These are phyloP conservation scores for Meyerozyma athensensis DNA, from an alignment of 1,139 yeast genomes.

Conservation along the genomic window DNA sequence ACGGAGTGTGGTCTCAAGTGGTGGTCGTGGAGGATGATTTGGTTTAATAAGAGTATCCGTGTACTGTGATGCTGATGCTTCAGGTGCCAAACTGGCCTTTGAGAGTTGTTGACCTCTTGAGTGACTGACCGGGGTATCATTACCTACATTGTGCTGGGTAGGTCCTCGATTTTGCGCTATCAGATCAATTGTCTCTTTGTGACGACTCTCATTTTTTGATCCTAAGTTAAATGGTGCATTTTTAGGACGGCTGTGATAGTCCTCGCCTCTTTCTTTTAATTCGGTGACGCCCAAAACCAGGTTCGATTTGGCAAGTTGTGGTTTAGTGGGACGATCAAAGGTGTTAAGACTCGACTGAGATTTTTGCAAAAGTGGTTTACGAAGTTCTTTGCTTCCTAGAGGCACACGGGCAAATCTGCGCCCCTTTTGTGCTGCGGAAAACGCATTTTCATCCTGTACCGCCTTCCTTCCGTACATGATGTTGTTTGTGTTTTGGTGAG, in stretches of 20 bases:
- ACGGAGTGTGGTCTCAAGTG: background rate
- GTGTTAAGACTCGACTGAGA: constrained; percentile 1
- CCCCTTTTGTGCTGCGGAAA: background rate
- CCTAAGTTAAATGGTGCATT: no score
- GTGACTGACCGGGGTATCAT: no score
- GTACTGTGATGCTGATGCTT: background rate
- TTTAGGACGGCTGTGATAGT: background rate
- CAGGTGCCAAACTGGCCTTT: background rate
- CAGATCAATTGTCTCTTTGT: no score
- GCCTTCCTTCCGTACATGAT: constrained; percentile 1
- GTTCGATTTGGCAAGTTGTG: constrained; percentile 1
- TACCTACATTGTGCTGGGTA: no score
- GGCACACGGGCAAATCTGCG: constrained; percentile 1
- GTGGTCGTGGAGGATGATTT: background rate
- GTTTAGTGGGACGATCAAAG: background rate
- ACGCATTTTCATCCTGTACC: constrained; percentile 1
- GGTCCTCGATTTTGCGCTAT: no score
- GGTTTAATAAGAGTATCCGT: constrained; percentile 3
- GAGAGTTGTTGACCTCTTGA: no score
- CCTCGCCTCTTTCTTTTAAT: background rate
- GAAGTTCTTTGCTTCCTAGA: constrained; percentile 2
- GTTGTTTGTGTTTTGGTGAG: constrained; percentile 3
- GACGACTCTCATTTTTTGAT: no score
- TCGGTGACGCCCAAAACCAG: background rate
- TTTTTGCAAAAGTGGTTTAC: constrained; percentile 1